These are phyloP conservation scores for Stachybotrys chlorohalonatus DNA, from an alignment of 2,329 filamentous ascomycete species.

Conservation along the genomic window DNA sequence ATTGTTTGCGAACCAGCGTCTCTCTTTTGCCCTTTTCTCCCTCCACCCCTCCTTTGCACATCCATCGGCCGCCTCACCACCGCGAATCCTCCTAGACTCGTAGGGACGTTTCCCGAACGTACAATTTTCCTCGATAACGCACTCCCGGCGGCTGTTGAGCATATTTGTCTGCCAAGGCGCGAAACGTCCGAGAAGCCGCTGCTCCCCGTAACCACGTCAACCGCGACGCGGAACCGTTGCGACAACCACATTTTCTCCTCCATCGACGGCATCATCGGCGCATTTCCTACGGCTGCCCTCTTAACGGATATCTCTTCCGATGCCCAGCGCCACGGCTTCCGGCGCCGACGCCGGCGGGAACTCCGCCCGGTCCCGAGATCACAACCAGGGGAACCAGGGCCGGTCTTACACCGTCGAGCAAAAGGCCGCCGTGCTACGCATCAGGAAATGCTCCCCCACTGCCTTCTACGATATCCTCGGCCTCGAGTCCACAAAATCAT, in stretches of 20 bases:
- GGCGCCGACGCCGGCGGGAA: conserved; percentile 40
- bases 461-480: conserved; percentile 94
- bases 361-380: conserved; percentile 46
- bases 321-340: conserved; percentile 42
- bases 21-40: neutral
- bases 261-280: neutral
- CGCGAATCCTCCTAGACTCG: neutral
- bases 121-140: too few relatives aligned
- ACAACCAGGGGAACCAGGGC: conserved; percentile 68
- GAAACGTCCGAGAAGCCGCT: too few relatives aligned
- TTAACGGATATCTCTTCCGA: conserved; percentile 7
- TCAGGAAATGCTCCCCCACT: conserved; percentile 73
- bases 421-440: conserved; percentile 81
- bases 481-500: conserved; percentile 53
- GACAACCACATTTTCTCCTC: neutral
- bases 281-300: neutral
- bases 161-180: too few relatives aligned
- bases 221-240: too few relatives aligned
- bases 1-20: neutral
- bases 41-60: neutral
- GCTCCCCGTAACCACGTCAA: too few relatives aligned
- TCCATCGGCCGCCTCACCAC: neutral
- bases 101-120: too few relatives aligned
- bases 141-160: too few relatives aligned
- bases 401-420: conserved; percentile 82